These are phyloP conservation scores for Neurospora terricola DNA, from an alignment of 495 filamentous ascomycete species.

Conservation along the genomic window DNA sequence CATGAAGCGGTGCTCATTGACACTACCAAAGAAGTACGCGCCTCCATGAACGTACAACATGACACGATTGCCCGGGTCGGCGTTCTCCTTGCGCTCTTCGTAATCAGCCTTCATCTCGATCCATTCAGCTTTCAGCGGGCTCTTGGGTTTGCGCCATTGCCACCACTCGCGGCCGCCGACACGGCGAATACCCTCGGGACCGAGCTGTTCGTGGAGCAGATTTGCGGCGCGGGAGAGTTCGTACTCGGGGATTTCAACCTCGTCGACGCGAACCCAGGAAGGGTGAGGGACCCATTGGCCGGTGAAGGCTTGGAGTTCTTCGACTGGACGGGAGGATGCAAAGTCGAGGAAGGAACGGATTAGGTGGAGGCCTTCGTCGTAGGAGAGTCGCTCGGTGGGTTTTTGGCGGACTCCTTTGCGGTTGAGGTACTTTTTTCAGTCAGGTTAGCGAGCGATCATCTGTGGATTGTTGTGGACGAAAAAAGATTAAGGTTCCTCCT, in stretches of 20 bases:
- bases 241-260: constrained; percentile 56
- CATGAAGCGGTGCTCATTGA: constrained; percentile 93
- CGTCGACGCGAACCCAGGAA: constrained; percentile 73
- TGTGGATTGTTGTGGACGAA: neutral
- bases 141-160: constrained; percentile 68
- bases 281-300: constrained; percentile 82
- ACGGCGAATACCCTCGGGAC: constrained; percentile 57
- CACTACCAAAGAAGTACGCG: constrained; percentile 67
- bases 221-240: constrained; percentile 52
- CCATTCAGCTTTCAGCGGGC: constrained; percentile 74
- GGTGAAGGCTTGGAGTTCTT: constrained; percentile 86
- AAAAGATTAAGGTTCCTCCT: neutral
- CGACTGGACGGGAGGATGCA: constrained; percentile 77
- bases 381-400: constrained; percentile 79
- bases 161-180: constrained; percentile 86
- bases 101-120: constrained; percentile 88
- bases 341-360: constrained; percentile 75
- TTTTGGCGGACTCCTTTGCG: constrained; percentile 63
- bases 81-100: constrained; percentile 51
- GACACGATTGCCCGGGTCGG: constrained; percentile 53
- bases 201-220: constrained; percentile 58
- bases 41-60: constrained; percentile 91
- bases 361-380: constrained; percentile 85
- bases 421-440: constrained; percentile 58
- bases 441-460: neutral